Conservation (phyloP, 176 grass and related monocot species). For the Miscanthus lutarioriparius region DNA sequence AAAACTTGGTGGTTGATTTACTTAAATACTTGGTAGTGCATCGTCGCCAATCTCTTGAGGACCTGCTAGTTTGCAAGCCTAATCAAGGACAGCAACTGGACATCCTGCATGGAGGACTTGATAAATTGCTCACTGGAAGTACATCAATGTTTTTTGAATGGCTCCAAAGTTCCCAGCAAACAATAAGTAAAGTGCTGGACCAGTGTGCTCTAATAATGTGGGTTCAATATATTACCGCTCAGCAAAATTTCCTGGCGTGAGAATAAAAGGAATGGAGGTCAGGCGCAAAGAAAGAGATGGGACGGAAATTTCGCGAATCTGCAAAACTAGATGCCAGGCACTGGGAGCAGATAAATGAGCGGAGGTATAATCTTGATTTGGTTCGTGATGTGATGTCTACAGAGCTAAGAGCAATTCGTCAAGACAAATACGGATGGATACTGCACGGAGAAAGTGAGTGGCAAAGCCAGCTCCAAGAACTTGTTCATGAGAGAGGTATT, state of each 20-base stretch:
- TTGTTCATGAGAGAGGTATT: constrained; percentile 96
- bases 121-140: constrained; percentile 81
- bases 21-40: constrained; percentile 93
- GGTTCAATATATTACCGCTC: constrained; percentile 84
- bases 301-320: constrained; percentile 72
- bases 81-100: constrained; percentile 76
- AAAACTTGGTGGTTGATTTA: constrained; percentile 77
- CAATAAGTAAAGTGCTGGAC: constrained; percentile 84
- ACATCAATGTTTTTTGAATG: constrained; percentile 84
- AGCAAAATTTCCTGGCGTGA: constrained; percentile 94
- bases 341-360: constrained; percentile 88
- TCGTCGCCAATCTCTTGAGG: constrained; percentile 78
- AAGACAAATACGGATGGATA: constrained; percentile 99
- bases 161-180: constrained; percentile 75
- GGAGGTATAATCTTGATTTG: constrained; percentile 78
- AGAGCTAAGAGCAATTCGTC: constrained; percentile 84
- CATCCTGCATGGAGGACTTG: constrained; percentile 87
- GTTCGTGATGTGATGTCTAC: constrained; percentile 95
- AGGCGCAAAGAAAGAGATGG: constrained; percentile 97
- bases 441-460: constrained; percentile 98
- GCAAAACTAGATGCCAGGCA: constrained; percentile 72
- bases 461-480: constrained; percentile 90
- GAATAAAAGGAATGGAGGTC: constrained; percentile 97
- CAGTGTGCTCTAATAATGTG: constrained; percentile 93
- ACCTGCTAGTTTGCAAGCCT: constrained; percentile 78